Percentiles rank a stretch among this genome's conserved stretches.
phyloP scores from a whole-genome alignment of 2,329 filamentous ascomycete species.

The Fusarium cyanostomum region DNA sequence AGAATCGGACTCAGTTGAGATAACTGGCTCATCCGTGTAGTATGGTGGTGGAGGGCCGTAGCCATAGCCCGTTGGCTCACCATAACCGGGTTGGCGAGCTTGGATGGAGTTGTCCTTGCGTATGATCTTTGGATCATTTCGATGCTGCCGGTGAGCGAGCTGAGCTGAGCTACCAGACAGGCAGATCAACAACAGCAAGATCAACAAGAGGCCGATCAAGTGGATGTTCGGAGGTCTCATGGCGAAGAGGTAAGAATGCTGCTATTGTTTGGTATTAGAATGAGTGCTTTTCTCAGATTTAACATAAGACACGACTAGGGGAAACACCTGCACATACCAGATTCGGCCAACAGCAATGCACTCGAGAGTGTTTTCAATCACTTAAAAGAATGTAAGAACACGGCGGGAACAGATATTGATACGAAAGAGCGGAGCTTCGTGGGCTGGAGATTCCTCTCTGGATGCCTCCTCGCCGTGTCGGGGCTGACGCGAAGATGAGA shows the following conservation, averaged over 20 bases:
- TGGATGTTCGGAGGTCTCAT: conserved; percentile 51
- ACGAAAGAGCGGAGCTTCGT: conserved; percentile 19
- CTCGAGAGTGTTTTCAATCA: not conserved
- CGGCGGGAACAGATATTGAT: conserved; percentile 6
- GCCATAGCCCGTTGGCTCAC: conserved; percentile 24
- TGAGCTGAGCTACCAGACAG: conserved; percentile 20
- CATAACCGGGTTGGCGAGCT: conserved; percentile 10
- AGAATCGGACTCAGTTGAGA: conserved; percentile 2
- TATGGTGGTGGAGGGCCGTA: conserved; percentile 40
- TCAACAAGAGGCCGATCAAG: conserved; percentile 46
- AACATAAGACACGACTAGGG: too few relatives aligned
- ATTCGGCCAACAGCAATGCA: not conserved
- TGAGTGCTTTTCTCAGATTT: not conserved
- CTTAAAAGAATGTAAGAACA: conserved; percentile 13
- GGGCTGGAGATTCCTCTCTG: not conserved
- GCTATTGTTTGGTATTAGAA: conserved; percentile 6
- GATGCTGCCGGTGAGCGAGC: conserved; percentile 5
- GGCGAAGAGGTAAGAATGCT: conserved; percentile 27
- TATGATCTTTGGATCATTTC: not conserved
- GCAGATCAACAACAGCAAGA: conserved; percentile 39
- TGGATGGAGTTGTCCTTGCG: conserved; percentile 18
- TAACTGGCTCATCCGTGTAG: conserved; percentile 19
- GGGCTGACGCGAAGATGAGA: conserved; percentile 8
- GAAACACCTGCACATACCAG: not conserved
- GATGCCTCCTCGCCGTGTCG: conserved; percentile 11